Evolutionary conservation across 2,329 filamentous ascomycete genomes (phyloP), one percentile per base, ranked within the genome.

Genomic region (Fusarium solani-melongenae): DNA sequence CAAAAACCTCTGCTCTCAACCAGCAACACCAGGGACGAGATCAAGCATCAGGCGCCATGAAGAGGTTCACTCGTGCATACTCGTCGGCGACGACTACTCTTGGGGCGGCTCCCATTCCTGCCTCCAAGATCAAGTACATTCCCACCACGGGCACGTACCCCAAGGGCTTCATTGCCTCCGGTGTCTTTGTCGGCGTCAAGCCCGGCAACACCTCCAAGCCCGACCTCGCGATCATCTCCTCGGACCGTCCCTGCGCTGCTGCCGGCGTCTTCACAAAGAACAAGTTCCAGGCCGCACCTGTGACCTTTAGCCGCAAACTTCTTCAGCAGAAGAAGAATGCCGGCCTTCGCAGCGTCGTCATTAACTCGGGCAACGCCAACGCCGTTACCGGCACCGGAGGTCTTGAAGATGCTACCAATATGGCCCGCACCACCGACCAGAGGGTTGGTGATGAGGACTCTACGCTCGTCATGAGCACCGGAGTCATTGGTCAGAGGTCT

Each of bases 401-500:
- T 1, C 86, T 97, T 62, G 92, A 98, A 79, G 95, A 99, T 86
- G 96, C 96, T 11, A 88, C 89, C 66, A 89, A 88, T 67, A 99
- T 99, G 96, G 94, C 93, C 17, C 85, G 86, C 70, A 91, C 90
- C 72, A 94, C 95, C 8, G 95, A 98, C 80, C 86, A 90, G 88
- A 82, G 79, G 67, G 83, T 88, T 4, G 88, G 87, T 15, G 78
- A 73, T 17, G 82, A 85, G 58, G 84, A 87, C 63, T 86, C 86
- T 74, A 96, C 94, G n/a, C 87, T 99, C 56, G 96, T 98, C 70
- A 98, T 99, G 96, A 98, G 95, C 82, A 99, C 96, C 3, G 96
- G 96, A 63, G 96, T 99, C 51, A 99, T 99, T 80, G 96, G 96
- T 10, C 96, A 98, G 84, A 91, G 94, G 92, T 92, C 81, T 73